Evolutionary conservation across 179 eudicot genomes (phyloP).

Genomic region (Actinidia chinensis): DNA sequence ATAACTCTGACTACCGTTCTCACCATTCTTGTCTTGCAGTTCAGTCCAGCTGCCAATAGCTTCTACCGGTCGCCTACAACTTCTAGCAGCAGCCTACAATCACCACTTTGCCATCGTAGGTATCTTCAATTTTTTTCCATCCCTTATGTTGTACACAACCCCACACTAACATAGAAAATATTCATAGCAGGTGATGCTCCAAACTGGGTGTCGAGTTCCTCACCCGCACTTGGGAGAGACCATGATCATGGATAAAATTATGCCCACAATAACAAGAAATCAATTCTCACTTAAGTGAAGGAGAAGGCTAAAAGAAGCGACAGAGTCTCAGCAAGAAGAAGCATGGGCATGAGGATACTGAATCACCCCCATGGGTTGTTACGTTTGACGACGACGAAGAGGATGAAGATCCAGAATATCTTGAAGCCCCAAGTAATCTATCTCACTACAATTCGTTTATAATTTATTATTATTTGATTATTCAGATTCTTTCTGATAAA

Average conservation of each 20-base stretch:
- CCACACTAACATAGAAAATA: not conserved
- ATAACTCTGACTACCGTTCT: too few relatives aligned
- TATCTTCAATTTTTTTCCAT: too few relatives aligned
- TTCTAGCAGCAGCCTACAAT: too few relatives aligned
- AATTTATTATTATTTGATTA: not conserved
- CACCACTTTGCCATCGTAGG: too few relatives aligned
- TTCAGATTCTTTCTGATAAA: too few relatives aligned
- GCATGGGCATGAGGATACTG: constrained; percentile 27
- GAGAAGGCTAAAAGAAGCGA: constrained; percentile 69
- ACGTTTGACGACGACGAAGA: constrained; percentile 41
- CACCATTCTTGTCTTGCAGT: too few relatives aligned
- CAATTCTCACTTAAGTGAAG: constrained; percentile 67
- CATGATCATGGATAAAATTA: constrained; percentile 54
- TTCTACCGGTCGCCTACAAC: too few relatives aligned
- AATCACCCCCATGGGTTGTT: constrained; percentile 53
- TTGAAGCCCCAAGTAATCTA: constrained; percentile 63
- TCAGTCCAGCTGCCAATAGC: too few relatives aligned
- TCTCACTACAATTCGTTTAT: constrained; percentile 30
- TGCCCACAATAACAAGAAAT: constrained; percentile 46
- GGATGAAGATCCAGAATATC: constrained; percentile 50
- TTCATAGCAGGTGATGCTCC: constrained; percentile 30
- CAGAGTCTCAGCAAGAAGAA: constrained; percentile 47
- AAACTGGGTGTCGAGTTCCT: constrained; percentile 36
- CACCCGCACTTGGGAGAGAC: constrained; percentile 31
- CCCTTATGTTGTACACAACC: too few relatives aligned